Conservation (phyloP, 2,329 filamentous ascomycete genomes). For the Elsinoe fawcettii region DNA sequence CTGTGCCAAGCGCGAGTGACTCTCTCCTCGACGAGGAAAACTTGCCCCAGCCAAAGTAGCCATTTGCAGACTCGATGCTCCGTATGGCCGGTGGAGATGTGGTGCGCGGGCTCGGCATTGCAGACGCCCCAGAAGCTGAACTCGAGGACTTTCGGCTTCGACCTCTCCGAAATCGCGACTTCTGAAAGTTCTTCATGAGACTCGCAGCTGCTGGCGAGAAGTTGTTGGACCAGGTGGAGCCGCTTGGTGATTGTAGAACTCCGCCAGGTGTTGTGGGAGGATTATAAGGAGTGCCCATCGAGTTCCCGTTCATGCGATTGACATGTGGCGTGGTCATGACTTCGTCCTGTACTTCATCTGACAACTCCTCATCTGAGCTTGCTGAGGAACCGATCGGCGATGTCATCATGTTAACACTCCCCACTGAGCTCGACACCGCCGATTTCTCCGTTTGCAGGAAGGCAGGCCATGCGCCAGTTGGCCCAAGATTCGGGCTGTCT, state of each 20-base stretch:
- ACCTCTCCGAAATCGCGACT: constrained; percentile 46
- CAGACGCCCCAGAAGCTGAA: constrained; percentile 55
- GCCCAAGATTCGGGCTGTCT: constrained; percentile 57
- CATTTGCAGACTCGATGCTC: constrained; percentile 46
- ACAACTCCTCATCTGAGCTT: constrained; percentile 49
- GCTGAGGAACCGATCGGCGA: constrained; percentile 69
- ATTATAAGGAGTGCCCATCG: constrained; percentile 38
- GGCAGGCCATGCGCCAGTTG: constrained; percentile 23
- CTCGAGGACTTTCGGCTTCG: constrained; percentile 58
- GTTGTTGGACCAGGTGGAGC: constrained; percentile 48
- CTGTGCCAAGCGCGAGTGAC: constrained; percentile 83
- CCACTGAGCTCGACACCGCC: constrained; percentile 70
- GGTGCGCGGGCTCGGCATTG: constrained; percentile 60
- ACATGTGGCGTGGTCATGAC: constrained; percentile 79
- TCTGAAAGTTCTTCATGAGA: constrained; percentile 74
- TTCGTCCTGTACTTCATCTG: constrained; percentile 53
- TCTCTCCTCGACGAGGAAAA: constrained; percentile 57
- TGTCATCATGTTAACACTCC: constrained; percentile 69
- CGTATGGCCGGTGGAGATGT: constrained; percentile 64
- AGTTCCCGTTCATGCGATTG: constrained; percentile 47
- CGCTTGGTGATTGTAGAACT: neutral
- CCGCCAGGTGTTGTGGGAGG: constrained; percentile 41
- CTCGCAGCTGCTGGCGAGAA: constrained; percentile 66
- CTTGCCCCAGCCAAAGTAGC: constrained; percentile 26
- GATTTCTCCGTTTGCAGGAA: constrained; percentile 51